Evolutionary conservation across 306 rosid species (phyloP).

Genomic region (Sphenostylis stenocarpa): DNA sequence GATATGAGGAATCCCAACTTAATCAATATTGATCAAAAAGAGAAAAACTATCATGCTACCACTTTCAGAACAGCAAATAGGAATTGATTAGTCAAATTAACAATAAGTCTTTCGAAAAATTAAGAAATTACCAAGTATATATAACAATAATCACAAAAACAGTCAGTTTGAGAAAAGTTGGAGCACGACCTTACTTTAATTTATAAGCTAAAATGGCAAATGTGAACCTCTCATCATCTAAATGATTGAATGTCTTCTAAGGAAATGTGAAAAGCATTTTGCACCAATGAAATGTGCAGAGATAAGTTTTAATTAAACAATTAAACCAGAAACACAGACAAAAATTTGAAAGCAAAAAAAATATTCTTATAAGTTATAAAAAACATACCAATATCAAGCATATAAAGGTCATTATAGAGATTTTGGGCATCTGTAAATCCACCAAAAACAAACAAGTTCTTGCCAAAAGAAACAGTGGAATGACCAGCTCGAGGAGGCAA

Average conservation of each 20-base stretch:
- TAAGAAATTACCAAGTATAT: slow-evolving; percentile 4
- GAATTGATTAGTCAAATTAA: slow-evolving; percentile 6
- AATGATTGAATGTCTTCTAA: slow-evolving; percentile 5
- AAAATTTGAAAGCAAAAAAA: background rate
- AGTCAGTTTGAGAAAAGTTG: background rate
- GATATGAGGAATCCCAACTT: slow-evolving; percentile 19
- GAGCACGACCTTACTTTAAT: background rate
- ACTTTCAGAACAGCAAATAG: slow-evolving; percentile 12
- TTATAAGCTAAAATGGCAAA: slow-evolving; percentile 9
- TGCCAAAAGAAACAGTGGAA: slow-evolving; percentile 83
- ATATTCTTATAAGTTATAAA: background rate
- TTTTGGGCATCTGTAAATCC: slow-evolving; percentile 97
- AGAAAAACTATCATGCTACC: background rate
- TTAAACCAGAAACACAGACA: slow-evolving; percentile 13
- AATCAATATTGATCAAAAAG: slow-evolving; percentile 16
- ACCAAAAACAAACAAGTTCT: slow-evolving; percentile 87
- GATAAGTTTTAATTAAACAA: slow-evolving; percentile 8
- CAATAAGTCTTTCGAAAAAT: background rate
- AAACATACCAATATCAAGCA: slow-evolving; percentile 88
- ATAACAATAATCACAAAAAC: background rate
- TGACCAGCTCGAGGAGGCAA: slow-evolving; percentile 97
- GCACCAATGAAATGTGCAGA: background rate
- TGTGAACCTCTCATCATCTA: background rate
- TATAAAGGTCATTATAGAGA: slow-evolving; percentile 78
- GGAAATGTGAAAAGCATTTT: background rate